Base-by-base conservation (phyloP, 768 basidiomycete species). In the Hydnum rufescens region DNA sequence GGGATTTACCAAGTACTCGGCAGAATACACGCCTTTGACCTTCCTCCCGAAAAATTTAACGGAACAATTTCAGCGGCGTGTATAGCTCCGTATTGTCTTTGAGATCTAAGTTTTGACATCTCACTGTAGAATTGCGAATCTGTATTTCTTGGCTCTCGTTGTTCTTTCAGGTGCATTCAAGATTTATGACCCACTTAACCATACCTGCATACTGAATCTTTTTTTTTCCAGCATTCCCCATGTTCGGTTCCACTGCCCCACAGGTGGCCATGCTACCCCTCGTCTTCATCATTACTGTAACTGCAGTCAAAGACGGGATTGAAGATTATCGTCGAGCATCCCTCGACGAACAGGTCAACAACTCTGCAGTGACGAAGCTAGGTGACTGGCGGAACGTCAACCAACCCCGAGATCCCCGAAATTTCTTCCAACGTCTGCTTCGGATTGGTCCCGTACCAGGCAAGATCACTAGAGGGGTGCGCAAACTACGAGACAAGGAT, bases 291-390 rank as follows among this genome's bases (percentile, higher is more conserved):
- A 64, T 99, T 36, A 63, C 69, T 28, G 82, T 93, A 49, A 96
- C 93, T 16, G 92, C 82, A 2, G 74, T 95, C 70, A 99, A 96
- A 66, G 93, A 99, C 63, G 93, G 82, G 4, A 70, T 96, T 31
- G 93, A 97, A 67, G 93, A 99, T 66, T 92, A 87, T 63, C 78
- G 92, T n/a, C 79, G 93, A 49, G 82, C 82, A 5, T 59, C 66
- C 5, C 71, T 92, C 36, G 93, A 99, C 63, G 83, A 95, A 55
- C 79, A 89, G 60, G 92, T 96, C 58, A 99, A 99, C 68, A 95
- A 79, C 51, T 89, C 85, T 0, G 86, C 92, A 2, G 80, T 83
- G 8, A 96, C 90, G 1, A 86, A 86, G 57, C 75, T 99, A 6
- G 79, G 78, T 4, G 75, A 82, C 42, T 95, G 88, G 87, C 72